These are phyloP conservation scores for Triticum monococcum DNA, from an alignment of 176 grass and related monocot genomes.

Conservation along the genomic window DNA sequence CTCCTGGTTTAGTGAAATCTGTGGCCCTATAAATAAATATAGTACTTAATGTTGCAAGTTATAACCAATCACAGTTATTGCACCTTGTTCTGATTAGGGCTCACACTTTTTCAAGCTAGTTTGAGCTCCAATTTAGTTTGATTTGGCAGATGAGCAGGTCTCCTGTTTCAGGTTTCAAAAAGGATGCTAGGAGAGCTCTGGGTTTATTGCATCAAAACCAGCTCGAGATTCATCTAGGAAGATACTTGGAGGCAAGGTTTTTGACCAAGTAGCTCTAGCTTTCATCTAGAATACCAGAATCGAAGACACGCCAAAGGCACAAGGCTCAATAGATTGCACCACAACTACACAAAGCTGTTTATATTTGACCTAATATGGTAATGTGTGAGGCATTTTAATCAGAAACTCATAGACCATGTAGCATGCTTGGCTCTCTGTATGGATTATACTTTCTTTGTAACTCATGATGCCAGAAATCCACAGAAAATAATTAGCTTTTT, in stretches of 20 bases:
- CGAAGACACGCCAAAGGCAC: background rate
- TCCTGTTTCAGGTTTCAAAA: background rate
- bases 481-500: background rate
- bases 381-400: background rate
- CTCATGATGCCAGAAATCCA: background rate
- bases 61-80: background rate
- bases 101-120: background rate
- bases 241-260: background rate
- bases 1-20: background rate
- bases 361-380: background rate
- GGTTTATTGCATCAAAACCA: background rate
- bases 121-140: background rate
- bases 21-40: background rate
- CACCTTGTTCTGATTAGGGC: background rate
- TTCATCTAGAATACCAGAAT: background rate
- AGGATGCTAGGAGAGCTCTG: background rate
- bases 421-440: background rate
- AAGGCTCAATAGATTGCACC: background rate
- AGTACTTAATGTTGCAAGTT: background rate
- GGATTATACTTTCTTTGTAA: background rate
- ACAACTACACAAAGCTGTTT: background rate
- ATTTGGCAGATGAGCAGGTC: background rate
- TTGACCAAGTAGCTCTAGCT: constrained; percentile 21
- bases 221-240: background rate
- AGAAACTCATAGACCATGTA: background rate